Base-by-base conservation (phyloP, 495 filamentous ascomycete genomes). In the Lophium mytilinum region DNA sequence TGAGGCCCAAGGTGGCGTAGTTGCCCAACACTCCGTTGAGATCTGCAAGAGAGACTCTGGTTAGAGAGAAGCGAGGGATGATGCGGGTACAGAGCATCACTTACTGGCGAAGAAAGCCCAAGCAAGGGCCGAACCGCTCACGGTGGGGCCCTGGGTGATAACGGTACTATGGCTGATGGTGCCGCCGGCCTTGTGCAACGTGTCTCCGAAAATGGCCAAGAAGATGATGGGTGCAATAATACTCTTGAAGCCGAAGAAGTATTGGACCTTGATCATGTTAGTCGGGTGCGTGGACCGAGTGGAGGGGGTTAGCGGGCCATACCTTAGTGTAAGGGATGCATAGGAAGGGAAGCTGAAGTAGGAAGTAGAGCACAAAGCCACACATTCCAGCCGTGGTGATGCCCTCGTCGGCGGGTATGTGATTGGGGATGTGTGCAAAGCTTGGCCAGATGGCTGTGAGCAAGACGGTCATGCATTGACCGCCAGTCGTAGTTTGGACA, bases 391-490 rank as follows among this genome's bases (percentile, higher is more conserved):
- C 68, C 1, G 75, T 75, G 0, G 77, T 77, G 60, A 80, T 78
- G 17, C 73, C 77, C 39, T 57, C 37, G 35, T 21, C 41, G 9
- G 19, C 45, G 15, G 60, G 75, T 34, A 87, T 78, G 50, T 60
- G 63, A 62, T 85, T 85, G 4, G 72, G 70, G 18, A 84, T 69
- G 14, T 72, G 70, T 52, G 74, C 68, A 57, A 81, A 85, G 21
- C 78, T 80, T 3, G 83, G 83, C 61, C 61, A 64, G 47, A 61
- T 64, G 35, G 61, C 61, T 24, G 52, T 53, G 53, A 64, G 57
- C 45, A 56, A 40, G 18, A 60, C 57, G 33, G 57, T 48, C 61
- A 64, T 61, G 53, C 61, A 64, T 54, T 61, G 57, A n/a, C 61
- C 61, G n/a, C 63, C 63, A 50, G 56, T 59, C 15, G 60, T 57